Evolutionary conservation across 495 filamentous ascomycete species (phyloP).

Genomic region (Neurospora tetrasperma): DNA sequence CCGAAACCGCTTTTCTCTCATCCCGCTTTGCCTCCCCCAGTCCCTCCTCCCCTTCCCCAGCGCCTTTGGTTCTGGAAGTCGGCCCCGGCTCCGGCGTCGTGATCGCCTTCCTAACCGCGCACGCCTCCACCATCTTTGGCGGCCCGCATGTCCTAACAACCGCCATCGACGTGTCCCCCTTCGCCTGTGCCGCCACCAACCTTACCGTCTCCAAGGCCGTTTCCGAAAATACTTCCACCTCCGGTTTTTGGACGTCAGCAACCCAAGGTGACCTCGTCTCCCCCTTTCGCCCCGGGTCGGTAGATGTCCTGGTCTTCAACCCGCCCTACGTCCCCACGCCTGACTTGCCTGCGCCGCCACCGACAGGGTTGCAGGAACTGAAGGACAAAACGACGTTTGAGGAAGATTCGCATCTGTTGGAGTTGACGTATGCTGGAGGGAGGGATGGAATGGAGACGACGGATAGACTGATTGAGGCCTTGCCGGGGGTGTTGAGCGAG

Average conservation of each 20-base stretch:
- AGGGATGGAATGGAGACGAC: conserved; percentile 89
- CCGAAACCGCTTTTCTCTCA: conserved; percentile 63
- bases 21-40: conserved; percentile 40
- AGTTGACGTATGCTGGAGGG: conserved; percentile 81
- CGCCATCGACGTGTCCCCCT: conserved; percentile 70
- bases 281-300: conserved; percentile 41
- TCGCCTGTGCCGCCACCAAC: conserved; percentile 61
- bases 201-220: conserved; percentile 51
- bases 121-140: conserved; percentile 63
- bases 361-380: not conserved
- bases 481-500: conserved; percentile 52
- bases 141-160: conserved; percentile 57
- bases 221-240: conserved; percentile 15
- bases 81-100: conserved; percentile 89
- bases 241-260: conserved; percentile 45
- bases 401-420: conserved; percentile 68
- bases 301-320: conserved; percentile 91
- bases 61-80: conserved; percentile 54
- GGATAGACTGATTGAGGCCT: conserved; percentile 55
- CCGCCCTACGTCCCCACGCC: conserved; percentile 89
- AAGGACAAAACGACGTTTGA: conserved; percentile 38
- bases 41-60: conserved; percentile 1
- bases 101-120: conserved; percentile 71
- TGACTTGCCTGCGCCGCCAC: conserved; percentile 44
- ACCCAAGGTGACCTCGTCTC: conserved; percentile 55